Percentiles rank a stretch among this genome's conserved stretches.
phyloP scores from a whole-genome alignment of 1,284 basidiomycete genomes.

The Filobasidium uniguttulatum region DNA sequence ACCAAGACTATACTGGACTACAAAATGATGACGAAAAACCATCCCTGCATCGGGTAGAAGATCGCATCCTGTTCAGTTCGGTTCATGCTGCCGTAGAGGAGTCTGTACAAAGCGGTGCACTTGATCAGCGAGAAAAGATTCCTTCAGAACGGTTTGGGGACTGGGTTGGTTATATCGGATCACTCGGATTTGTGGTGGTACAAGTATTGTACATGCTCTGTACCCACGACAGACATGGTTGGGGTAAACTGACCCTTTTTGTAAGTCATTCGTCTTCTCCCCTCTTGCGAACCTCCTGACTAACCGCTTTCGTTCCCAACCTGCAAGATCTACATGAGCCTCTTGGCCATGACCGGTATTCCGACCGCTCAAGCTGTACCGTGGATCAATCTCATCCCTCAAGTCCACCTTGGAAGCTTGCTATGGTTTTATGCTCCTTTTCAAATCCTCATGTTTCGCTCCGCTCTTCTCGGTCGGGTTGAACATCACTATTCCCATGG shows the following conservation, averaged over 20 bases:
- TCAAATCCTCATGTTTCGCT: constrained; percentile 27
- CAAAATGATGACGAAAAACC: constrained; percentile 16
- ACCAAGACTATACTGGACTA: constrained; percentile 18
- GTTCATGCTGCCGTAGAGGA: constrained; percentile 12
- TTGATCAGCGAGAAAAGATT: constrained; percentile 2
- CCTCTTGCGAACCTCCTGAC: not conserved
- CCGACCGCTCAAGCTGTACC: constrained; percentile 7
- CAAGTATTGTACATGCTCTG: constrained; percentile 6
- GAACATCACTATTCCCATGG: constrained; percentile 24
- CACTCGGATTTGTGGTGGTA: constrained; percentile 17
- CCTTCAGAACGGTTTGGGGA: constrained; percentile 5
- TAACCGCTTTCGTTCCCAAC: not conserved
- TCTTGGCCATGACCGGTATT: constrained; percentile 8
- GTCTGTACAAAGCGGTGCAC: constrained; percentile 1
- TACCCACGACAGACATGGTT: not conserved
- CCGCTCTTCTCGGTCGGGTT: constrained; percentile 24
- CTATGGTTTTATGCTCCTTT: constrained; percentile 18
- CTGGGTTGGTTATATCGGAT: constrained; percentile 6
- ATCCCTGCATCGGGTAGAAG: constrained; percentile 25
- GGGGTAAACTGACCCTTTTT: constrained; percentile 13
- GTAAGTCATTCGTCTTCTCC: not conserved
- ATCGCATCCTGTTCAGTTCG: constrained; percentile 25
- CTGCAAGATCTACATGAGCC: constrained; percentile 13
- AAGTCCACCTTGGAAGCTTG: constrained; percentile 8
- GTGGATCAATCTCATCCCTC: not conserved